Conservation (phyloP, 2,329 filamentous ascomycete species). For the Sporothrix inflata region DNA sequence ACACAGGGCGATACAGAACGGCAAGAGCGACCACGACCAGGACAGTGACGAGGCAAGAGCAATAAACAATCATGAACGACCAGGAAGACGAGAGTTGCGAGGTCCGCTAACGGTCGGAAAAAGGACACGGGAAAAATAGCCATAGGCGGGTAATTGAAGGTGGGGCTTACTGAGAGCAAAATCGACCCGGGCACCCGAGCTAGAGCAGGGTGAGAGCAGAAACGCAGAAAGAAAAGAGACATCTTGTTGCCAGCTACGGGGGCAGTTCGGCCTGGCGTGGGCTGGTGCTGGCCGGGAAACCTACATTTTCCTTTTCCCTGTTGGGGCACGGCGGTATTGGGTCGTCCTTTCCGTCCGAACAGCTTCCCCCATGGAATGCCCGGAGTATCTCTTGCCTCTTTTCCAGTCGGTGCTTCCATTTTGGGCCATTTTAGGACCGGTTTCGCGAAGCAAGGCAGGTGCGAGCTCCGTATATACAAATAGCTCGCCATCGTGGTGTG, state of each 20-base stretch:
- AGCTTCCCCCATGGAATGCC: slow-evolving; percentile 1
- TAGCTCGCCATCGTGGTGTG: not conserved
- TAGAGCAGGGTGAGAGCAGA: slow-evolving; percentile 6
- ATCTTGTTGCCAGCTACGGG: not conserved
- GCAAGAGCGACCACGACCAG: slow-evolving; percentile 2
- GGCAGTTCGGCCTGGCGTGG: not conserved
- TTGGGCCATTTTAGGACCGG: not conserved
- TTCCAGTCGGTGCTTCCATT: too few relatives aligned
- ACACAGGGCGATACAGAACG: not conserved
- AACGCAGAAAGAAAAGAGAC: not conserved
- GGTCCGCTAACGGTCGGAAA: slow-evolving; percentile 28
- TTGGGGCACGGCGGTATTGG: slow-evolving; percentile 13
- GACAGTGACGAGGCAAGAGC: slow-evolving; percentile 2
- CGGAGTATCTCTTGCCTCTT: slow-evolving; percentile 5
- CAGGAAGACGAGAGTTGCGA: not conserved
- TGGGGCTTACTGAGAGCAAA: slow-evolving; percentile 32
- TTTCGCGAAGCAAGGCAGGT: slow-evolving; percentile 11
- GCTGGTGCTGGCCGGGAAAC: slow-evolving; percentile 19
- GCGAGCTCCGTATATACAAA: slow-evolving; percentile 2
- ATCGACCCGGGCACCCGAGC: slow-evolving; percentile 19
- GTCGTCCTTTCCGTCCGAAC: slow-evolving; percentile 13
- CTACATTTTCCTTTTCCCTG: not conserved
- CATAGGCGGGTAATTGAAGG: slow-evolving; percentile 30
- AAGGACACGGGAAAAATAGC: slow-evolving; percentile 31
- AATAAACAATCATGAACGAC: not conserved